Conservation (phyloP, 2,329 filamentous ascomycete genomes). For the Trichoderma koningii region DNA sequence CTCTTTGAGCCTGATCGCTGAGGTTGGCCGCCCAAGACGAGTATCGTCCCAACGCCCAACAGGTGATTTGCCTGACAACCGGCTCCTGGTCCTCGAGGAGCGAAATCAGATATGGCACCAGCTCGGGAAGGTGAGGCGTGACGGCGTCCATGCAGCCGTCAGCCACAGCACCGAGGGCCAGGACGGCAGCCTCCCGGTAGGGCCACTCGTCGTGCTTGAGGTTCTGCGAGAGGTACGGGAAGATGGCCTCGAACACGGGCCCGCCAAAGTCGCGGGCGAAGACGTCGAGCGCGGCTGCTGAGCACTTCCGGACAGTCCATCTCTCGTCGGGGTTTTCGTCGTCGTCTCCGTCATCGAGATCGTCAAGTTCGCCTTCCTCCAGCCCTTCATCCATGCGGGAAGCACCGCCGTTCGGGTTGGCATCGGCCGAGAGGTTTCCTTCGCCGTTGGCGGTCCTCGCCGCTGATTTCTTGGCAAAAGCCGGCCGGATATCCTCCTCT, state of each 20-base stretch:
- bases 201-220: slow-evolving; percentile 88
- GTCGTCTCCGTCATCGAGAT: slow-evolving; percentile 74
- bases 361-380: slow-evolving; percentile 85
- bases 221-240: slow-evolving; percentile 90
- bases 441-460: slow-evolving; percentile 60
- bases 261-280: slow-evolving; percentile 88
- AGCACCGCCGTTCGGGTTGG: slow-evolving; percentile 58
- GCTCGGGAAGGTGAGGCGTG: slow-evolving; percentile 83
- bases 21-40: slow-evolving; percentile 88
- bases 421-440: slow-evolving; percentile 53
- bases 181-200: slow-evolving; percentile 87
- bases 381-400: slow-evolving; percentile 69
- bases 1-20: slow-evolving; percentile 64
- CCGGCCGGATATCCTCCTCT: slow-evolving; percentile 86
- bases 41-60: slow-evolving; percentile 94
- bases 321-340: slow-evolving; percentile 83
- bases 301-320: slow-evolving; percentile 97
- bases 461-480: slow-evolving; percentile 74
- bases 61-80: slow-evolving; percentile 93
- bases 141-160: slow-evolving; percentile 92
- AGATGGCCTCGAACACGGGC: slow-evolving; percentile 84
- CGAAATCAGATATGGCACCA: slow-evolving; percentile 87
- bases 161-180: slow-evolving; percentile 91
- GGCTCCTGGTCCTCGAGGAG: slow-evolving; percentile 83
- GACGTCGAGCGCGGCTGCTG: slow-evolving; percentile 90